Percentiles rank a stretch among this genome's conserved stretches.
Evolutionary conservation across 306 rosid genomes (phyloP).

Genomic region (Trichosanthes truncata): DNA sequence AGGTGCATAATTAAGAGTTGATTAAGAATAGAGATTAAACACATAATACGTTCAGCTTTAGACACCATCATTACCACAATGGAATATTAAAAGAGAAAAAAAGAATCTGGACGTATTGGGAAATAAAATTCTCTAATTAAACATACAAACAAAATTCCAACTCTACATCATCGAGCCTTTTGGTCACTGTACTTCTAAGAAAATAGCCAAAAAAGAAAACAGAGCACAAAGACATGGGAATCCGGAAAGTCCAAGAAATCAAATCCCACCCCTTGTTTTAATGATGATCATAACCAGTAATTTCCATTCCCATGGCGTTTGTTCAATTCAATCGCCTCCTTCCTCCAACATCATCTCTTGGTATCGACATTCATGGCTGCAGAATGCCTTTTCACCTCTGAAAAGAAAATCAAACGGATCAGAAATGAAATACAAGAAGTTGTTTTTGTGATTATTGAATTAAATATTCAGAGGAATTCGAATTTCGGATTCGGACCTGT

Average conservation of each 20-base stretch:
- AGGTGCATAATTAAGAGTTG: background rate
- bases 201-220: background rate
- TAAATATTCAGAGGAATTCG: background rate
- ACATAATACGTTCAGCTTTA: background rate
- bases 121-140: background rate
- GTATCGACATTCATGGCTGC: conserved; percentile 79
- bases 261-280: background rate
- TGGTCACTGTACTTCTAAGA: background rate
- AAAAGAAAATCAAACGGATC: background rate
- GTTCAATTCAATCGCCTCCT: conserved; percentile 12
- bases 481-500: conserved; percentile 51
- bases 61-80: background rate
- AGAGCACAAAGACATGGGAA: background rate
- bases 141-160: conserved; percentile 9
- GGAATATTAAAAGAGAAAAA: background rate
- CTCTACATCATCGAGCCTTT: conserved; percentile 6
- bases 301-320: background rate
- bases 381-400: conserved; percentile 94
- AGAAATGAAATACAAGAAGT: background rate
- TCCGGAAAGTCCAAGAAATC: conserved; percentile 4
- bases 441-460: background rate
- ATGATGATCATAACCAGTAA: background rate
- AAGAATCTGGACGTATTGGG: background rate
- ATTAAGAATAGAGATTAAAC: background rate
- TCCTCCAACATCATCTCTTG: conserved; percentile 66